Conservation (phyloP, 2,329 filamentous ascomycete genomes). For the Trichoderma aggressivum region DNA sequence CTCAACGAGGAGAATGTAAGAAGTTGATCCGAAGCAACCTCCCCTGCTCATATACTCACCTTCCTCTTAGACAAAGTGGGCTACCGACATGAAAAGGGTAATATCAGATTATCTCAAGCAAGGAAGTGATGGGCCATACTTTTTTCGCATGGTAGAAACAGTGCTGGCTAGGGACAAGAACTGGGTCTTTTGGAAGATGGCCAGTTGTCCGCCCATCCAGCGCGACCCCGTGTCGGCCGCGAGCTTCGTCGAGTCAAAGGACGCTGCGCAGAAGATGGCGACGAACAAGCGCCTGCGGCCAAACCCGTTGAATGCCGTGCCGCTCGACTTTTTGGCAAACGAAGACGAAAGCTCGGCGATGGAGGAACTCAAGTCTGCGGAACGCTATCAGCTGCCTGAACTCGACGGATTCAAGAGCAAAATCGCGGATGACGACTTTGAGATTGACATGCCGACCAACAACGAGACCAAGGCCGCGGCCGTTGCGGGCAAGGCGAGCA, state of each 20-base stretch:
- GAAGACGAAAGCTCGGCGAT: constrained; percentile 57
- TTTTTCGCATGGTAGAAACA: constrained; percentile 94
- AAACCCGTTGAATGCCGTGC: constrained; percentile 67
- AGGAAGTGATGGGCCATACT: constrained; percentile 82
- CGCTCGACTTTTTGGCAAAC: constrained; percentile 75
- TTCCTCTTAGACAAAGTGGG: constrained; percentile 70
- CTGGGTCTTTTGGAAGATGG: constrained; percentile 98
- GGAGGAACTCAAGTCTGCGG: constrained; percentile 63
- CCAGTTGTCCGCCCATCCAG: constrained; percentile 86
- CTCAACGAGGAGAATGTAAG: constrained; percentile 80
- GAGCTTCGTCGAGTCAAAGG: constrained; percentile 67
- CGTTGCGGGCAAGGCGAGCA: constrained; percentile 75
- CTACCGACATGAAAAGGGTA: constrained; percentile 67
- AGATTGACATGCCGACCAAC: constrained; percentile 76
- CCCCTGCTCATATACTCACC: not conserved
- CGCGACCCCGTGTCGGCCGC: constrained; percentile 65
- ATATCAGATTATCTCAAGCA: constrained; percentile 82
- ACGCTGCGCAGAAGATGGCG: constrained; percentile 61
- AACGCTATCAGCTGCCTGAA: constrained; percentile 65
- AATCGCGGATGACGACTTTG: constrained; percentile 77
- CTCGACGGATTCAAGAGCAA: constrained; percentile 67
- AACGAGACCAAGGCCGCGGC: constrained; percentile 53
- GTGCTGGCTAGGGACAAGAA: constrained; percentile 95
- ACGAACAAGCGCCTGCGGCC: constrained; percentile 68
- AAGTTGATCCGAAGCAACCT: not conserved